Evolutionary conservation across 1,284 basidiomycete species (phyloP), one percentile per base, ranked within the genome.

Genomic region (Xerocomus minutiporus): DNA sequence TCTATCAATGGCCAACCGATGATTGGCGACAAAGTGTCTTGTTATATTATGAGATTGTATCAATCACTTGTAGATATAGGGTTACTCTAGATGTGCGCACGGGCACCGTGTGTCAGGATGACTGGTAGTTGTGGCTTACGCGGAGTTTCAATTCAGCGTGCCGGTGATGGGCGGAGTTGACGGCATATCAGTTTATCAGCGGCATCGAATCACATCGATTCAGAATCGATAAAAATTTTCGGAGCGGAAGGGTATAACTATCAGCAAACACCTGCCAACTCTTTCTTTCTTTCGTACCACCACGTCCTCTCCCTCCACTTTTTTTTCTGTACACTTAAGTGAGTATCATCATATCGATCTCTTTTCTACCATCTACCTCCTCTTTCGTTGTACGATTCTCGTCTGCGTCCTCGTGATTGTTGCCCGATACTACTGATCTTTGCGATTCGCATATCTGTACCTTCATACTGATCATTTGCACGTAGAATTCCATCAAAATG

Each of bases 401-500:
- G 50, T 56, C 59, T 47, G 29, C 40, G 3, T 45, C 48, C 50
- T 54, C 61, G 55, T 50, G 47, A 57, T 57, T 55, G 52, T 57
- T 48, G 49, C 57, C 58, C 47, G 54, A 57, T 58, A 48, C 50
- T 57, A 48, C 60, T 52, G 57, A 68, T 71, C 61, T 51, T 49
- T 55, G 56, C 62, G 64, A 70, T 73, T n/a, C 11, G 5, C 26
- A 28, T 34, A 5, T 34, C 32, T 34, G 32, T 13, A 20, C 48
- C 42, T 29, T 34, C 26, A 32, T 63, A 55, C 70, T 74, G 51
- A 75, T 60, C 8, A 8, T 28, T 42, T 51, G 34, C 50, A 28
- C 48, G 50, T 65, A 82, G 77, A 80, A 75, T 71, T 68, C 69
- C 67, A 62, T 71, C 68, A 86, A 83, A 84, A 91, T 91, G 88